phyloP scores from a whole-genome alignment of 2,329 filamentous ascomycete genomes.

The Aspergillus tamarii region DNA sequence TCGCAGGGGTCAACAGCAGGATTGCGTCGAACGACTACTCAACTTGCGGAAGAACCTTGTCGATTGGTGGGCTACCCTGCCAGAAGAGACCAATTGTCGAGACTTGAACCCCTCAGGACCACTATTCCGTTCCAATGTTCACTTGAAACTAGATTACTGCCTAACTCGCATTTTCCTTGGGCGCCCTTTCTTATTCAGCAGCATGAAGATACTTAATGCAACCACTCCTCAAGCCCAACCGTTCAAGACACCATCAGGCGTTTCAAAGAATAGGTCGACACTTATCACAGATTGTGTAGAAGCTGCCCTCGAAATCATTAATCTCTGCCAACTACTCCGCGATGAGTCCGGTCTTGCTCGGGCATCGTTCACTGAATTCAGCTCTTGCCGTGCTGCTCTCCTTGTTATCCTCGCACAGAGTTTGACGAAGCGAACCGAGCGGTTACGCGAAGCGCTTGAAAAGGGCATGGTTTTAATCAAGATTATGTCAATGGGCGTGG shows the following conservation, averaged over 20 bases:
- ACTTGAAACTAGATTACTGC: slow-evolving; percentile 58
- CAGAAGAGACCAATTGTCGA: slow-evolving; percentile 42
- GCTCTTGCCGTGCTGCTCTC: slow-evolving; percentile 58
- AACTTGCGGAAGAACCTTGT: slow-evolving; percentile 42
- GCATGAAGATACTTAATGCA: slow-evolving; percentile 34
- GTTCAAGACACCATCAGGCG: slow-evolving; percentile 33
- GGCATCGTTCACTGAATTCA: slow-evolving; percentile 61
- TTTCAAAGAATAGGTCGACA: slow-evolving; percentile 39
- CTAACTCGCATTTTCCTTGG: slow-evolving; percentile 59
- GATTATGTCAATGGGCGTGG: slow-evolving; percentile 57
- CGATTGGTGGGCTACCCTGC: slow-evolving; percentile 48
- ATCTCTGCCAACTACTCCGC: slow-evolving; percentile 54
- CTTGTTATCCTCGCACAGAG: slow-evolving; percentile 51
- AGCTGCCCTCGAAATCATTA: slow-evolving; percentile 55
- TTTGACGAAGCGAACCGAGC: slow-evolving; percentile 44
- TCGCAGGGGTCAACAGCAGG: slow-evolving; percentile 43
- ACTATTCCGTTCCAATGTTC: slow-evolving; percentile 53
- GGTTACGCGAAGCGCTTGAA: slow-evolving; percentile 51
- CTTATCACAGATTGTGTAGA: slow-evolving; percentile 59
- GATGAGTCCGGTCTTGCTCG: slow-evolving; percentile 58
- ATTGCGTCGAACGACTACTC: slow-evolving; percentile 45
- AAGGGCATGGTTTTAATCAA: slow-evolving; percentile 56
- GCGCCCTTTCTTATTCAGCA: slow-evolving; percentile 56
- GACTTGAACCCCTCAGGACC: slow-evolving; percentile 47
- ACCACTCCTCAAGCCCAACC: slow-evolving; percentile 22